These are phyloP conservation scores for Tetradesmus lagerheimii DNA, from an alignment of 139 green algal species.

Conservation along the genomic window DNA sequence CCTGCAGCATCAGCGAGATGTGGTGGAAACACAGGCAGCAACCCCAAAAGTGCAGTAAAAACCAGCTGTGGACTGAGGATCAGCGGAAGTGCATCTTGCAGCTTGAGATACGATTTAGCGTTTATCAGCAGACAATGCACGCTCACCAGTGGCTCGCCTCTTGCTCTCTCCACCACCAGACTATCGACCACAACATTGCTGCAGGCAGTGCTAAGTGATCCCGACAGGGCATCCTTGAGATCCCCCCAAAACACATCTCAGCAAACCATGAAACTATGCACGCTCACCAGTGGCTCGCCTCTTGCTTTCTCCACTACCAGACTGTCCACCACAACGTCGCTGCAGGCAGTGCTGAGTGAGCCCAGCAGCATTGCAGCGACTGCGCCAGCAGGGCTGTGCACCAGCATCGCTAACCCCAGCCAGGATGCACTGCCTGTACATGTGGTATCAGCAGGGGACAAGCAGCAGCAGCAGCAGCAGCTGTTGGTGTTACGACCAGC, in stretches of 20 bases:
- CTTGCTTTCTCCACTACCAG: slow-evolving; percentile 91
- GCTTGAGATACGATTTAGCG: no score
- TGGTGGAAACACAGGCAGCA: not conserved
- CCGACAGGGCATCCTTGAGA: slow-evolving; percentile 49
- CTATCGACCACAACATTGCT: not conserved
- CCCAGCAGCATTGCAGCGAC: slow-evolving; percentile 70
- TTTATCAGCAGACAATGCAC: no score
- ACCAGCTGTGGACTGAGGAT: slow-evolving; percentile 72
- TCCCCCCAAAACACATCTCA: not conserved
- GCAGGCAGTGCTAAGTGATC: slow-evolving; percentile 69
- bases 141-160: not conserved
- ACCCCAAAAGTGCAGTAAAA: slow-evolving; percentile 2
- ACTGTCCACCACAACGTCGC: slow-evolving; percentile 98
- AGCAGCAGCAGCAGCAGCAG: slow-evolving; percentile 16
- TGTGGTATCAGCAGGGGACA: not conserved
- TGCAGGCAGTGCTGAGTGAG: slow-evolving; percentile 83
- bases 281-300: slow-evolving; percentile 61
- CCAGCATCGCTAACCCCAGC: slow-evolving; percentile 68
- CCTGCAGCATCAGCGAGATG: slow-evolving; percentile 60
- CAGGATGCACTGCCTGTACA: slow-evolving; percentile 75
- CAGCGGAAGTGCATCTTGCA: no score
- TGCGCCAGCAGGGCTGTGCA: slow-evolving; percentile 60
- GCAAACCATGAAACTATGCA: no score
- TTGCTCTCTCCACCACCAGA: not conserved
- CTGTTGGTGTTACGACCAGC: no score